These are phyloP conservation scores for Blastomyces percursus DNA, from an alignment of 2,329 filamentous ascomycete genomes.

Conservation along the genomic window DNA sequence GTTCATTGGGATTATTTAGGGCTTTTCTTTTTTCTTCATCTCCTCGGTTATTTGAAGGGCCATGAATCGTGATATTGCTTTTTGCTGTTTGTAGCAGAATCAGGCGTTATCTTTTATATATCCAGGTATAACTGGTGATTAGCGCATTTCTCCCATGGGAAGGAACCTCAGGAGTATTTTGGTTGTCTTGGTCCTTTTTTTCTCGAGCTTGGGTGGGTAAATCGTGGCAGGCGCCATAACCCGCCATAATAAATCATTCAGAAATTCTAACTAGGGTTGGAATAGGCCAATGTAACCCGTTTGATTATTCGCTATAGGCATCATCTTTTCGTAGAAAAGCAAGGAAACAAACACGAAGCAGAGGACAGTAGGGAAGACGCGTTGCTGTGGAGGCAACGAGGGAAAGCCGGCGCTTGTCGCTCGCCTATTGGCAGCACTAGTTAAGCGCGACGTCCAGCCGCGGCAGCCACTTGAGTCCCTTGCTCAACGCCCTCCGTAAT, in stretches of 20 bases:
- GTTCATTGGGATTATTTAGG: not conserved
- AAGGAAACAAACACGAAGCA: not conserved
- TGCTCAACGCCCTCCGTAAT: too few species aligned
- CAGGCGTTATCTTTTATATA: not conserved
- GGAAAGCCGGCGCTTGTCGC: not conserved
- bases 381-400: too few species aligned
- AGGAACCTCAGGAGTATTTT: not conserved
- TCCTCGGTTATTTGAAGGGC: not conserved
- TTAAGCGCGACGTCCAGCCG: not conserved
- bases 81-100: not conserved
- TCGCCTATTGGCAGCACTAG: not conserved
- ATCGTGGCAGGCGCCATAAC: not conserved
- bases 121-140: not conserved
- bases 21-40: not conserved
- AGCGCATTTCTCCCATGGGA: not conserved
- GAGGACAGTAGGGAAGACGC: not conserved
- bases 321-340: too few species aligned
- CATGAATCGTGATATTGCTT: not conserved
- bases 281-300: not conserved
- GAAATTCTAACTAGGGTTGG: not conserved
- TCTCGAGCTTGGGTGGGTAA: too few species aligned
- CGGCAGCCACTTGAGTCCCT: too few species aligned
- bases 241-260: not conserved
- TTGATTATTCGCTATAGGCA: not conserved
- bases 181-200: too few species aligned